Percentiles rank a stretch among this genome's conserved stretches.
Conservation (phyloP, 768 basidiomycete species). For the Sistotremastrum niveocremeum region DNA sequence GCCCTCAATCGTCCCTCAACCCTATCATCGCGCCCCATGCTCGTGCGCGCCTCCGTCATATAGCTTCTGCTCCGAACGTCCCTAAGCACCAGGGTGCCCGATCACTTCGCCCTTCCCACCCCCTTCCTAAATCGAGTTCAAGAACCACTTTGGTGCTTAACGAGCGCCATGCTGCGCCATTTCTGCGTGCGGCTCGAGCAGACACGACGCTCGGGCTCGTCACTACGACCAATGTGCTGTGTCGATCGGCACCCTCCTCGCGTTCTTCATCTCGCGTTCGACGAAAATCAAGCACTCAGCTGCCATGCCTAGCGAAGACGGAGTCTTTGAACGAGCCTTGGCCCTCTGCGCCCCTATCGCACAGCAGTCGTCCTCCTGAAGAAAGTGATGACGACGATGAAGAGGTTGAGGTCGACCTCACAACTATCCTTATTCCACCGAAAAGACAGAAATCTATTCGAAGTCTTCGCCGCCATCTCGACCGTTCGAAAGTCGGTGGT, state of each 20-base stretch:
- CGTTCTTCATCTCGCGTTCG: constrained; percentile 36
- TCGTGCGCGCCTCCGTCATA: constrained; percentile 59
- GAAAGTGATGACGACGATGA: constrained; percentile 34
- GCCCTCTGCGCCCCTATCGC: constrained; percentile 6
- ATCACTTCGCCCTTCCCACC: constrained; percentile 13
- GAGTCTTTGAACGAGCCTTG: constrained; percentile 46
- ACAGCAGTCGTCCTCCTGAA: constrained; percentile 3
- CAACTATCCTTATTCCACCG: constrained; percentile 53
- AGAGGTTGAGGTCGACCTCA: constrained; percentile 46
- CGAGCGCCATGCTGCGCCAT: constrained; percentile 18
- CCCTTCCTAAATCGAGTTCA: constrained; percentile 24
- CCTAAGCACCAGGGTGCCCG: constrained; percentile 9
- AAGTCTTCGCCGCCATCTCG: constrained; percentile 52
- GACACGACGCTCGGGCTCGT: constrained; percentile 26
- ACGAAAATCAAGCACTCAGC: constrained; percentile 17
- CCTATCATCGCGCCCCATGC: constrained; percentile 30
- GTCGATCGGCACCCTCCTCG: constrained; percentile 58
- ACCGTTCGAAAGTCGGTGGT: no score
- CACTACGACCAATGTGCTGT: constrained; percentile 43
- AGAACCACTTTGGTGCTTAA: constrained; percentile 10
- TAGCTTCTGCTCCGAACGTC: constrained; percentile 46
- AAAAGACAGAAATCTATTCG: constrained; percentile 63
- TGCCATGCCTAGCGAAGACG: constrained; percentile 52
- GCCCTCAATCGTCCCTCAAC: constrained; percentile 8
- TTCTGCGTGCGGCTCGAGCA: constrained; percentile 16